These are phyloP conservation scores for Penicillium vulpinum DNA, from an alignment of 2,329 filamentous ascomycete genomes.

Conservation along the genomic window DNA sequence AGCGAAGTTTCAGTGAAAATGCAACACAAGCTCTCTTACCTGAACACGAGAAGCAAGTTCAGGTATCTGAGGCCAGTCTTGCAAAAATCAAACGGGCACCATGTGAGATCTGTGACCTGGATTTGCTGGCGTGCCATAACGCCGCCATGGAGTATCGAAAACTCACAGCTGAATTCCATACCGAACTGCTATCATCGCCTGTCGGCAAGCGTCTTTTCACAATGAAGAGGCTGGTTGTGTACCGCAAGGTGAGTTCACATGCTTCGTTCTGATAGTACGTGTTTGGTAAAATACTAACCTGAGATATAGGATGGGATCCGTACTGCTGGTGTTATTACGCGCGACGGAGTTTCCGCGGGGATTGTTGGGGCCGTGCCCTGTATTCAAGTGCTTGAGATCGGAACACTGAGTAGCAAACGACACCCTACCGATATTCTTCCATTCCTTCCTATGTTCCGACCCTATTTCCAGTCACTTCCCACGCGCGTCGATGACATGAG, in stretches of 20 bases:
- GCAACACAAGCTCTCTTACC: slow-evolving; percentile 91
- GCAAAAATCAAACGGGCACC: slow-evolving; percentile 84
- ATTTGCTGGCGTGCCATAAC: slow-evolving; percentile 78
- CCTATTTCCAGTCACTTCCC: slow-evolving; percentile 67
- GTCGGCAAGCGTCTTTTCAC: slow-evolving; percentile 78
- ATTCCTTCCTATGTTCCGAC: slow-evolving; percentile 71
- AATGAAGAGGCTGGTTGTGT: slow-evolving; percentile 75
- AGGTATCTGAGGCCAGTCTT: slow-evolving; percentile 85
- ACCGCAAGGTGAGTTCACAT: slow-evolving; percentile 57
- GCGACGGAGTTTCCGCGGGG: slow-evolving; percentile 70
- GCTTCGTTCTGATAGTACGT: not conserved
- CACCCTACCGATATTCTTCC: slow-evolving; percentile 84
- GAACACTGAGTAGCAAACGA: slow-evolving; percentile 64
- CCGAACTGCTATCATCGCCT: slow-evolving; percentile 73
- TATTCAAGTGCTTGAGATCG: slow-evolving; percentile 77
- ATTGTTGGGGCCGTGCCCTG: slow-evolving; percentile 65
- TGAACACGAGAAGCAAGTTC: slow-evolving; percentile 93
- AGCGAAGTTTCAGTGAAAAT: slow-evolving; percentile 97
- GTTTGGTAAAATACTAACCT: slow-evolving; percentile 19
- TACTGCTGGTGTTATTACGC: slow-evolving; percentile 75
- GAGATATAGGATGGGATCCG: slow-evolving; percentile 68
- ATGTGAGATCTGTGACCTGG: slow-evolving; percentile 76
- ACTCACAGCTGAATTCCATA: slow-evolving; percentile 78
- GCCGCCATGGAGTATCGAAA: slow-evolving; percentile 77
- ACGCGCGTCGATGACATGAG: slow-evolving; percentile 66